Percentiles rank a stretch among this genome's conserved stretches.
phyloP scores from a whole-genome alignment of 306 rosid species.

The Sicyos baderoa region DNA sequence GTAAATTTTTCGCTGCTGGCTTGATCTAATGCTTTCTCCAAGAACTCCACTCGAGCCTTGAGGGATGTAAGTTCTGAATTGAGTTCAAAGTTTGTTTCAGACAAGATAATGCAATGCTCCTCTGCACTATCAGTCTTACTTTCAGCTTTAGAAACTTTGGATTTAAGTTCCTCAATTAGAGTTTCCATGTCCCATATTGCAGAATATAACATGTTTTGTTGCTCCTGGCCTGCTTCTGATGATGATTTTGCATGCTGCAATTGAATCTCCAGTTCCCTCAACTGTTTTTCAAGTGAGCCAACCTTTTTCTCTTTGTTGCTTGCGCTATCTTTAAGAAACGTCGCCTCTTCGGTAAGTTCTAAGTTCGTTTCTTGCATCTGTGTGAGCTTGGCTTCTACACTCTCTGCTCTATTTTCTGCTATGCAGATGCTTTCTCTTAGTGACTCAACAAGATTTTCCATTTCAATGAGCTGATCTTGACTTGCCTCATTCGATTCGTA shows the following conservation, averaged over 20 bases:
- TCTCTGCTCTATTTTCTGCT: conserved; percentile 63
- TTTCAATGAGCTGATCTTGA: conserved; percentile 52
- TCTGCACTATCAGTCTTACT: conserved; percentile 50
- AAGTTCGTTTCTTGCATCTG: conserved; percentile 69
- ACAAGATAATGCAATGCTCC: conserved; percentile 48
- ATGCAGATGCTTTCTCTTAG: conserved; percentile 47
- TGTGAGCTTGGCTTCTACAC: conserved; percentile 63
- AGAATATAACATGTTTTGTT: conserved; percentile 85
- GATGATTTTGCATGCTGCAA: conserved; percentile 71
- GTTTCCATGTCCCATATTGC: conserved; percentile 99
- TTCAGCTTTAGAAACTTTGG: conserved; percentile 77
- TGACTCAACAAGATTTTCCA: conserved; percentile 47
- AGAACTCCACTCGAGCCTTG: conserved; percentile 36
- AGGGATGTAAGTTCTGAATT: conserved; percentile 50
- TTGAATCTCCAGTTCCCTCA: conserved; percentile 72
- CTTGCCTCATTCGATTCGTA: conserved; percentile 33
- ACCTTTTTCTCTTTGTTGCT: conserved; percentile 63
- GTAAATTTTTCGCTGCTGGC: conserved; percentile 37
- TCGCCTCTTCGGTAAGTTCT: conserved; percentile 83
- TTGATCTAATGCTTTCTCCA: conserved; percentile 59
- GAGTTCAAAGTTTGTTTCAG: conserved; percentile 60
- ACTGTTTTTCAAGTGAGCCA: conserved; percentile 74
- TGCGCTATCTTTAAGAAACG: conserved; percentile 66
- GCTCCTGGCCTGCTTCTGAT: conserved; percentile 93
- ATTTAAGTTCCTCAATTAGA: conserved; percentile 84